Percentiles rank a stretch among this genome's conserved stretches.
Conservation (phyloP, 2,329 filamentous ascomycete genomes). For the Kalmusia sp. region DNA sequence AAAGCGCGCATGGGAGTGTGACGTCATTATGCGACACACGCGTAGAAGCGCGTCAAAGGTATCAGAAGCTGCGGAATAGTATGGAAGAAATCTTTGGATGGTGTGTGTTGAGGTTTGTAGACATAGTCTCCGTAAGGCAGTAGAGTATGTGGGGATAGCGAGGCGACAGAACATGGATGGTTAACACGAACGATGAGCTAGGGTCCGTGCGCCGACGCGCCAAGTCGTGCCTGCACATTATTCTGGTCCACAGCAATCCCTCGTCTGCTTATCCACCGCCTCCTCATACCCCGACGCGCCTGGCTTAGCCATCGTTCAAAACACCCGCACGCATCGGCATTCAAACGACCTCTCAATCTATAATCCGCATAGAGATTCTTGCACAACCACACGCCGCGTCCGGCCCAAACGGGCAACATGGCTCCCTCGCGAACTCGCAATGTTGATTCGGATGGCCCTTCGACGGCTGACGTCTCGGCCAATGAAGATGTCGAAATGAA, state of each 20-base stretch:
- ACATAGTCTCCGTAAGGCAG: neutral
- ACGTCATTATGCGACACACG: conserved; percentile 7
- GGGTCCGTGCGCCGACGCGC: conserved; percentile 11
- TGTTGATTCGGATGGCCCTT: conserved; percentile 42
- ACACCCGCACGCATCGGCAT: conserved; percentile 10
- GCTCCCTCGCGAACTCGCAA: conserved; percentile 46
- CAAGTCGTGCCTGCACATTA: conserved; percentile 16
- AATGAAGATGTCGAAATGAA: conserved; percentile 49
- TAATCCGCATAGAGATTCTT: conserved; percentile 14
- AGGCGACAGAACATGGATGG: conserved; percentile 4
- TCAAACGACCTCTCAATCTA: neutral
- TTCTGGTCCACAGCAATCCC: conserved; percentile 18
- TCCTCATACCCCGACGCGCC: conserved; percentile 27
- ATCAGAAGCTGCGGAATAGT: no score
- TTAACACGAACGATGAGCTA: neutral
- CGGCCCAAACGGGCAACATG: conserved; percentile 48
- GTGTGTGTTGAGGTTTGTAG: neutral
- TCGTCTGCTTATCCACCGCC: conserved; percentile 17
- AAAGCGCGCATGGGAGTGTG: no score
- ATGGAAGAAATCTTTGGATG: neutral
- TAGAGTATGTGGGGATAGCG: neutral
- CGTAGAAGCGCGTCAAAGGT: conserved; percentile 1
- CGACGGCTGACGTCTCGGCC: conserved; percentile 45
- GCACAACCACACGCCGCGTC: conserved; percentile 32
- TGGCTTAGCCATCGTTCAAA: conserved; percentile 24